Percentiles rank a stretch among this genome's conserved stretches.
phyloP scores from a whole-genome alignment of 768 basidiomycete genomes.

The Leccinum subtestaceum region DNA sequence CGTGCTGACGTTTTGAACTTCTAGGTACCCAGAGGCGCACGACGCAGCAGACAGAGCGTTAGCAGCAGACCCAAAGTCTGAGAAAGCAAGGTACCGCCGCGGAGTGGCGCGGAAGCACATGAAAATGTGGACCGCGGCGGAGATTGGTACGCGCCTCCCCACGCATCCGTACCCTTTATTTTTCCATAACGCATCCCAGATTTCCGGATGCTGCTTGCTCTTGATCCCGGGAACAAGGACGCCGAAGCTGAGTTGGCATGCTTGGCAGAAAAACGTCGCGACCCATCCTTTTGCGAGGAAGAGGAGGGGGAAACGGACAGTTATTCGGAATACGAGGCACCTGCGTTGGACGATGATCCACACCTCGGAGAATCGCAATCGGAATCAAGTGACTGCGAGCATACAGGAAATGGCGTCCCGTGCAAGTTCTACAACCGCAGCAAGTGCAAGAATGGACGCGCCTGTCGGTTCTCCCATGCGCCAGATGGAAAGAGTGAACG shows the following conservation, averaged over 20 bases:
- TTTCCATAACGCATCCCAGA: constrained; percentile 20
- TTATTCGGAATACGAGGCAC: constrained; percentile 16
- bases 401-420: constrained; percentile 48
- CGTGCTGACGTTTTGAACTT: neutral
- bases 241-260: constrained; percentile 17
- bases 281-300: neutral
- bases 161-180: neutral
- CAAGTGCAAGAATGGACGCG: constrained; percentile 42
- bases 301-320: neutral
- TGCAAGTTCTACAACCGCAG: constrained; percentile 59
- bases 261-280: neutral
- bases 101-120: constrained; percentile 34
- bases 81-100: constrained; percentile 36
- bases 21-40: constrained; percentile 30
- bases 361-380: constrained; percentile 41
- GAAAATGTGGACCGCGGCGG: constrained; percentile 19
- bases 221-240: constrained; percentile 26
- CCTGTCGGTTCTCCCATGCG: constrained; percentile 50
- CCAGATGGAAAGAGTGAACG: constrained; percentile 54
- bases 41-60: constrained; percentile 29
- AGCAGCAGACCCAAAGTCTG: constrained; percentile 27
- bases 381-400: constrained; percentile 54
- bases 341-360: constrained; percentile 26
- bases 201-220: constrained; percentile 23
- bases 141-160: constrained; percentile 18